Percentiles rank a stretch among this genome's conserved stretches.
These are phyloP conservation scores for Carex cristatella DNA, from an alignment of 176 grass and related monocot species.

Conservation along the genomic window DNA sequence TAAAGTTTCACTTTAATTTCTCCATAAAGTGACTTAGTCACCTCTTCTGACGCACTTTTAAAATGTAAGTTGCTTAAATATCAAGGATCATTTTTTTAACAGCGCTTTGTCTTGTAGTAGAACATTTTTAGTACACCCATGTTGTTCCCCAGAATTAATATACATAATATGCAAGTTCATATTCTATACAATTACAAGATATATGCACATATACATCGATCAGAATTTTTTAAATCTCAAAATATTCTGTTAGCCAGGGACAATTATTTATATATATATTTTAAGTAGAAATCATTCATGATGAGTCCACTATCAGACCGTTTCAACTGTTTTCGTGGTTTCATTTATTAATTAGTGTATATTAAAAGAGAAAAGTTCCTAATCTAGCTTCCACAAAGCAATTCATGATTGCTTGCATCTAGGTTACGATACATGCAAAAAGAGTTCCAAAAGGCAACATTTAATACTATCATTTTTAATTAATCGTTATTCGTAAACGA, in stretches of 20 bases:
- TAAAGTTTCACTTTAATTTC: neutral
- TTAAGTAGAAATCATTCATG: neutral
- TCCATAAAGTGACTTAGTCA: constrained; percentile 1
- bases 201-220: no score
- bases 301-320: neutral
- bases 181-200: no score
- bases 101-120: neutral
- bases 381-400: neutral
- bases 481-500: neutral
- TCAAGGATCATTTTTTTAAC: neutral
- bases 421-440: neutral
- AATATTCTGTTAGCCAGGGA: no score
- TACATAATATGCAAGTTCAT: neutral
- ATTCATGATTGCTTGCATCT: neutral
- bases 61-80: constrained; percentile 10
- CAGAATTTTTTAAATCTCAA: no score
- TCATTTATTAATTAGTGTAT: neutral
- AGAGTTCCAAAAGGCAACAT: neutral
- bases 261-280: no score
- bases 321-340: neutral
- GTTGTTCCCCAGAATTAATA: neutral
- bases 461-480: neutral
- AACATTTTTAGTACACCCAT: neutral
- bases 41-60: neutral
- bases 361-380: neutral